These are phyloP conservation scores for Nicotiana benthamiana DNA, from an alignment of 257 asterid species.

Conservation along the genomic window DNA sequence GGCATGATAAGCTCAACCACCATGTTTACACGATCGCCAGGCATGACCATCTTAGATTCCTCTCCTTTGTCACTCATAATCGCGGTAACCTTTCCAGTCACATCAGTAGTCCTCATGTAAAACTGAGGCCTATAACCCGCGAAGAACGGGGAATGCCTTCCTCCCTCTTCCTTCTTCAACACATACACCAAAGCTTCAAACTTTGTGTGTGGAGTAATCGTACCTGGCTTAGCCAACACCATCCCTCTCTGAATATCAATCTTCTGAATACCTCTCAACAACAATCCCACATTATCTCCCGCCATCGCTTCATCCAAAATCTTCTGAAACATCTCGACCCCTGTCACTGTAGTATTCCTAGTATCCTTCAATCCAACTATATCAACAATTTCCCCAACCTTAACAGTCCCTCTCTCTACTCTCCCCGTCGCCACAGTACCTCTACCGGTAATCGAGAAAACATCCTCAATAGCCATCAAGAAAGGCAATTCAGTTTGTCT, in stretches of 20 bases:
- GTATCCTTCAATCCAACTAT: slow-evolving; percentile 74
- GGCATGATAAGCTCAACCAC: slow-evolving; percentile 94
- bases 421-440: slow-evolving; percentile 96
- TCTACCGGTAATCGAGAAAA: slow-evolving; percentile 86
- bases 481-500: slow-evolving; percentile 79
- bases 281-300: slow-evolving; percentile 87
- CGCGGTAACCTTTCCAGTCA: slow-evolving; percentile 35
- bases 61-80: slow-evolving; percentile 45
- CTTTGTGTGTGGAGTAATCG: slow-evolving; percentile 71
- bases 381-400: slow-evolving; percentile 72
- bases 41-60: slow-evolving; percentile 98
- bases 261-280: slow-evolving; percentile 89
- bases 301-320: slow-evolving; percentile 88
- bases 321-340: slow-evolving; percentile 96
- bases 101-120: slow-evolving; percentile 97
- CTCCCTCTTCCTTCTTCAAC: slow-evolving; percentile 98
- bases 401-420: slow-evolving; percentile 75
- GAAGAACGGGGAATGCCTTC: slow-evolving; percentile 90
- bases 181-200: slow-evolving; percentile 79
- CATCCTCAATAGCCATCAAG: slow-evolving; percentile 85
- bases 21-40: slow-evolving; percentile 92
- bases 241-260: slow-evolving; percentile 82
- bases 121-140: slow-evolving; percentile 95
- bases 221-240: slow-evolving; percentile 88
- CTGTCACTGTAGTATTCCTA: slow-evolving; percentile 71